Conservation (phyloP, 306 rosid genomes). For the Coriaria nepalensis region DNA sequence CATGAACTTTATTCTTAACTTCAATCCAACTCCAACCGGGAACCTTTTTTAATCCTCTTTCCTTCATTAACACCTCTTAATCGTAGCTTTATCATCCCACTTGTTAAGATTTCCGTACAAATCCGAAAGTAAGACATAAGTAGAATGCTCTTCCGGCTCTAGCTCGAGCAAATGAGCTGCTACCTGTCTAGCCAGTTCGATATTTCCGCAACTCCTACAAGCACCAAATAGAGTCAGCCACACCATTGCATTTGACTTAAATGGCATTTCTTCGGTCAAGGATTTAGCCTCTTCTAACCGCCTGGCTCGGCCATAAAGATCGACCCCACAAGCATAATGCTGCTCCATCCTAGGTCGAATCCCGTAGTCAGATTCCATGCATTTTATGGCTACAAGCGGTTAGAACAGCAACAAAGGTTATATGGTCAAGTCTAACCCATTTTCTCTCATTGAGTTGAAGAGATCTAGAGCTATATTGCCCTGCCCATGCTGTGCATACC, state of each 20-base stretch:
- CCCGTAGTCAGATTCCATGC: constrained; percentile 45
- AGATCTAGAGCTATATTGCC: constrained; percentile 52
- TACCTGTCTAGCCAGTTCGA: constrained; percentile 59
- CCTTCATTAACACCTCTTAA: constrained; percentile 65
- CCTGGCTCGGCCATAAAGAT: constrained; percentile 63
- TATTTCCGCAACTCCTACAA: constrained; percentile 57
- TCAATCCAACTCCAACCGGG: constrained; percentile 94
- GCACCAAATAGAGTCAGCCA: constrained; percentile 69
- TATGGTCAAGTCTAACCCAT: constrained; percentile 63
- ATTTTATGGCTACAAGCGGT: constrained; percentile 67
- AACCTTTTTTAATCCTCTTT: constrained; percentile 63
- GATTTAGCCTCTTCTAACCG: constrained; percentile 45
- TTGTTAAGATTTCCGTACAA: constrained; percentile 50
- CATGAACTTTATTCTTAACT: constrained; percentile 47
- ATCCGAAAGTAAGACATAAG: constrained; percentile 56
- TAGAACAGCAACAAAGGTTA: constrained; percentile 73
- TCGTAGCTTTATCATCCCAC: constrained; percentile 57
- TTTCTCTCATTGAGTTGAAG: constrained; percentile 45
- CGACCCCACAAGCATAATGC: constrained; percentile 80
- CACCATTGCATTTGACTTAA: constrained; percentile 51
- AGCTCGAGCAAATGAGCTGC: constrained; percentile 42
- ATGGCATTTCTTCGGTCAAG: constrained; percentile 58
- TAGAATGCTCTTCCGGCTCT: constrained; percentile 78
- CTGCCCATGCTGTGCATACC: constrained; percentile 75
- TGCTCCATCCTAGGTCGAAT: constrained; percentile 55